Evolutionary conservation across 768 basidiomycete species (phyloP).

Genomic region (Pisolithus marmoratus): DNA sequence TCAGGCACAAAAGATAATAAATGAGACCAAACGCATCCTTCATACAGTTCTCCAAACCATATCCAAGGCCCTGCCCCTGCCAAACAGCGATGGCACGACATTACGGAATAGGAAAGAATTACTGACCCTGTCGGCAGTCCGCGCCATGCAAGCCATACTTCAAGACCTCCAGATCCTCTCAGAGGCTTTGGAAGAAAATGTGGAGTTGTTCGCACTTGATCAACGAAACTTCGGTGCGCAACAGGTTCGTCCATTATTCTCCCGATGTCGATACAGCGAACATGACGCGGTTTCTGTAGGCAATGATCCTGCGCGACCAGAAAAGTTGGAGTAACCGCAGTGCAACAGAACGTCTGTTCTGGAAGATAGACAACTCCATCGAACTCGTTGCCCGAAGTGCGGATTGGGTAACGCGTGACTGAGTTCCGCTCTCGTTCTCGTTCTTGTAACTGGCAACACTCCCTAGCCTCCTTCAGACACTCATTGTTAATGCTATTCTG

Average conservation of each 20-base stretch:
- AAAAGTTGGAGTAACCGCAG: slow-evolving; percentile 93
- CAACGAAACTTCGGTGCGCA: slow-evolving; percentile 96
- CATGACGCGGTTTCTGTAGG: slow-evolving; percentile 39
- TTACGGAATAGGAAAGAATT: slow-evolving; percentile 74
- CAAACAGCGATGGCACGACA: slow-evolving; percentile 40
- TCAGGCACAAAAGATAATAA: slow-evolving; percentile 86
- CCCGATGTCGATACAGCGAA: background rate
- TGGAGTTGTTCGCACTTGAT: slow-evolving; percentile 88
- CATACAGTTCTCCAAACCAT: slow-evolving; percentile 86
- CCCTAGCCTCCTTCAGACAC: background rate
- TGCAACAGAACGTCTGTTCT: slow-evolving; percentile 87
- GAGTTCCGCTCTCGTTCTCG: background rate
- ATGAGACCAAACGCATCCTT: slow-evolving; percentile 87
- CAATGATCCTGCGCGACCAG: slow-evolving; percentile 94
- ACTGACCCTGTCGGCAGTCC: slow-evolving; percentile 63
- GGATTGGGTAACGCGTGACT: slow-evolving; percentile 74
- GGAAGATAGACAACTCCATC: slow-evolving; percentile 86
- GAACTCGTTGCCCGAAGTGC: slow-evolving; percentile 81
- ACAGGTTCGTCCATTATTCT: slow-evolving; percentile 52
- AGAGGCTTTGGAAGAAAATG: slow-evolving; percentile 87
- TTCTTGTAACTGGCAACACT: background rate
- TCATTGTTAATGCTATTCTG: slow-evolving; percentile 2
- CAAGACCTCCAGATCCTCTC: slow-evolving; percentile 82
- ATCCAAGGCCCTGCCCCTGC: slow-evolving; percentile 63
- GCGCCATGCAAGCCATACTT: slow-evolving; percentile 78